A percentile compares a stretch with the other conserved stretches of the same genome.
These are phyloP conservation scores for Mucor indicus DNA, from an alignment of 371 early-diverging fungal genomes.

Conservation along the genomic window DNA sequence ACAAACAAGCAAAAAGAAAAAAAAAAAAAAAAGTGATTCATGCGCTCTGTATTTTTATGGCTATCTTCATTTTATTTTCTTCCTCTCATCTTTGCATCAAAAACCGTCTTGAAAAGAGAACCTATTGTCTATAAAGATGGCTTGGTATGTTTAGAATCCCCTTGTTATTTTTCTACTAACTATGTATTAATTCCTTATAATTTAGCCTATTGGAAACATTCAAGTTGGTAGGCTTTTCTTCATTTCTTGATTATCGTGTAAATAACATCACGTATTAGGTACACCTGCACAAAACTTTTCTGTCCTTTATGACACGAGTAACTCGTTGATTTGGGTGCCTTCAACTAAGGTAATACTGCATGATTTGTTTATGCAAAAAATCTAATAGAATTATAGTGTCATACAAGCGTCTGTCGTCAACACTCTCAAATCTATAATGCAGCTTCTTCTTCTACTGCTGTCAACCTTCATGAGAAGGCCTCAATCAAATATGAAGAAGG, in stretches of 20 bases:
- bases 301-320: conserved; percentile 40
- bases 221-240: conserved; percentile 25
- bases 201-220: conserved; percentile 20
- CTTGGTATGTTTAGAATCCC: conserved; percentile 27
- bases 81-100: conserved; percentile 6
- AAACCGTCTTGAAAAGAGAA: conserved; percentile 22
- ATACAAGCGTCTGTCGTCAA: conserved; percentile 30
- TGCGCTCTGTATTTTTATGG: neutral
- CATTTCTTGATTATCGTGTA: neutral
- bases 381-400: conserved; percentile 23
- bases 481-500: conserved; percentile 40
- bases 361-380: conserved; percentile 1
- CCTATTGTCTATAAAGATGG: conserved; percentile 36
- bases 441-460: conserved; percentile 32
- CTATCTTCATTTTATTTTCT: conserved; percentile 10
- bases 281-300: conserved; percentile 39
- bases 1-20: neutral
- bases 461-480: conserved; percentile 29
- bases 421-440: conserved; percentile 28
- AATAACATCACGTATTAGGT: conserved; percentile 13
- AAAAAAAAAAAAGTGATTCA: conserved; percentile 1
- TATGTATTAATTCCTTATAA: neutral
- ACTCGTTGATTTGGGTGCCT: conserved; percentile 45
- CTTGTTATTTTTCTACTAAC: neutral
- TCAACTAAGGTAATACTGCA: conserved; percentile 24